Percentiles rank a stretch among this genome's conserved stretches.
Evolutionary conservation across 192 early-diverging fungal species (phyloP).

Genomic region (Mortierella antarctica): DNA sequence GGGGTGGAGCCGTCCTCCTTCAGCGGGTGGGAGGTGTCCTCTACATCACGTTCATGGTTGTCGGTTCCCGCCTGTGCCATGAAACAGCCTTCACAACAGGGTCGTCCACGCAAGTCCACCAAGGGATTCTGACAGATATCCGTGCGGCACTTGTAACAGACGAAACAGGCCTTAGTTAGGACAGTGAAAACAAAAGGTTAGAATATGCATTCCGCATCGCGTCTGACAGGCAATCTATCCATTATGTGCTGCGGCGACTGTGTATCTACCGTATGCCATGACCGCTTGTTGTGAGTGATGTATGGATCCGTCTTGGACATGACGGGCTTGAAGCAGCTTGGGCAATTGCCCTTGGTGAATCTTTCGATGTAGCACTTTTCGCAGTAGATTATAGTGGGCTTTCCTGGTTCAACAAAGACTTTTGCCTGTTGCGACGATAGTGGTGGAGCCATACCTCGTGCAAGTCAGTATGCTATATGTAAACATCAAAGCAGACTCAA

Average conservation of each 20-base stretch:
- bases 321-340: slow-evolving; percentile 51
- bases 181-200: slow-evolving; percentile 5
- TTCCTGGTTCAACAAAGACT: slow-evolving; percentile 48
- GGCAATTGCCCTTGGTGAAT: slow-evolving; percentile 48
- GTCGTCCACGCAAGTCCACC: slow-evolving; percentile 58
- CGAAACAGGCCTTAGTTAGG: slow-evolving; percentile 51
- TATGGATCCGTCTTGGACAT: slow-evolving; percentile 41
- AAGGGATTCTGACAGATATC: slow-evolving; percentile 51
- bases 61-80: slow-evolving; percentile 47
- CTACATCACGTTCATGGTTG: neutral
- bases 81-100: slow-evolving; percentile 61
- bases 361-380: slow-evolving; percentile 52
- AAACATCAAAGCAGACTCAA: neutral
- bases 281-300: slow-evolving; percentile 38
- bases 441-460: neutral
- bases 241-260: neutral
- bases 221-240: neutral
- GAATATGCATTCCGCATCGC: neutral
- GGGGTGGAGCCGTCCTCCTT: slow-evolving; percentile 17
- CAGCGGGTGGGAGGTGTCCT: neutral
- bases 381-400: slow-evolving; percentile 39
- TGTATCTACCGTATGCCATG: slow-evolving; percentile 43
- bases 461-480: neutral
- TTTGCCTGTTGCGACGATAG: slow-evolving; percentile 18
- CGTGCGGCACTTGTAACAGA: slow-evolving; percentile 51